A percentile compares a stretch with the other conserved stretches of the same genome.
These are phyloP conservation scores for Monosporascus ibericus DNA, from an alignment of 2,329 filamentous ascomycete genomes.

Conservation along the genomic window DNA sequence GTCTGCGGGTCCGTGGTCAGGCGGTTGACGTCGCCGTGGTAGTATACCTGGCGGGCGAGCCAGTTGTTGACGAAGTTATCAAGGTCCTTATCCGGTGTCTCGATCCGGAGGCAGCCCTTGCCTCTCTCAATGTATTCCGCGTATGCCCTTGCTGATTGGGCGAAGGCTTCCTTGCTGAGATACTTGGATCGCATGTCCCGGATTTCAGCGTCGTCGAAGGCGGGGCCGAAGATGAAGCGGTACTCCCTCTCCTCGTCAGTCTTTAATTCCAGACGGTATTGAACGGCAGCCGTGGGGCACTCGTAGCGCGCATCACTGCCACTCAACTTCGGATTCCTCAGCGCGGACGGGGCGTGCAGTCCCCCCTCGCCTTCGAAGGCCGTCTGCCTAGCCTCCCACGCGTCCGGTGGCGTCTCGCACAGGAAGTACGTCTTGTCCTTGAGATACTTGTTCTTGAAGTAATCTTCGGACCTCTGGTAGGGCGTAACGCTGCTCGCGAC, in stretches of 20 bases:
- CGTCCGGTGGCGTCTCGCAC: conserved; percentile 42
- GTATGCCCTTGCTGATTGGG: conserved; percentile 39
- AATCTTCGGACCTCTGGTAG: conserved; percentile 51
- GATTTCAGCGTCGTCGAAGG: conserved; percentile 46
- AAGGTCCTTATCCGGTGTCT: conserved; percentile 47
- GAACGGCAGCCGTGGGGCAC: conserved; percentile 46
- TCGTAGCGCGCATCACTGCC: conserved; percentile 48
- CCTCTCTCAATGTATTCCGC: conserved; percentile 44
- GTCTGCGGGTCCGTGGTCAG: conserved; percentile 54
- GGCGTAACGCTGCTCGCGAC: conserved; percentile 48
- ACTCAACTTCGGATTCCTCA: conserved; percentile 31
- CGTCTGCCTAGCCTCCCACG: conserved; percentile 47
- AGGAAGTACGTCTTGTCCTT: conserved; percentile 54
- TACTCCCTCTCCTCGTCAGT: conserved; percentile 37
- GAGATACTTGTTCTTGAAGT: conserved; percentile 49
- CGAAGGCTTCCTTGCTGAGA: conserved; percentile 42
- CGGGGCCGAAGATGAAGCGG: conserved; percentile 50
- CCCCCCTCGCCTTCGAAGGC: conserved; percentile 52
- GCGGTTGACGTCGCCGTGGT: conserved; percentile 54
- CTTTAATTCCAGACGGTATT: conserved; percentile 39
- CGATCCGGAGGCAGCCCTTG: conserved; percentile 43
- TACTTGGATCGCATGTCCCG: conserved; percentile 38
- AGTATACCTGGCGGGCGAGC: conserved; percentile 51
- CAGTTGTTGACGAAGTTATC: conserved; percentile 56
- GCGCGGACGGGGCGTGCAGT: conserved; percentile 42